Evolutionary conservation across 108 stramenopile genomes (phyloP), one percentile per base, ranked within the genome.

Genomic region (Schizochytrium sp.): DNA sequence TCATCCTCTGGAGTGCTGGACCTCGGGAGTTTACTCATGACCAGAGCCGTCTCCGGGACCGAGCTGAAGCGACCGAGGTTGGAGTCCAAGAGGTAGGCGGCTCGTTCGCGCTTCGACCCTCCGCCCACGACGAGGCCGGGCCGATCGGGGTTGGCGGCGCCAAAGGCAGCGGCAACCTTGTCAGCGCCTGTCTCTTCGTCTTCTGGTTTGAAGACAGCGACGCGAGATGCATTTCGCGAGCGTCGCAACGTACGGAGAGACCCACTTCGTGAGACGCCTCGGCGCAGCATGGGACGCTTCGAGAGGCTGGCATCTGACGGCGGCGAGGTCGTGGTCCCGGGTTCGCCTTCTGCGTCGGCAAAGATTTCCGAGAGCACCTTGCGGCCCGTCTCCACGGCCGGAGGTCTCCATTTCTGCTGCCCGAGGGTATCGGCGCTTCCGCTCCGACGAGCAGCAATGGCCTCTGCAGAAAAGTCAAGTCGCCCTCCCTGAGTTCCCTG

Each of bases 181-280:
- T 28, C n/a, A 45, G 76, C 76, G 6, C 76, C 76, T 8, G 76
- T 83, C 76, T 83, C 76, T 23, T 83, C 76, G 76, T 83, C 76
- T 83, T 83, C 76, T 1, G 76, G 76, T 23, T 83, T 83, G 51
- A 83, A 83, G 19, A 83, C 76, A 34, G 76, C 76, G 18, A 83
- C 48, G 44, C 28, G 44, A 1, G 76, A 83, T 12, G 76, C 76
- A 34, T 83, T 53, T 4, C 48, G 0, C 25, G 8, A 14, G 63
- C 63, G 63, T 0, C 63, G 41, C 63, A 69, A 5, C 8, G 63
- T 69, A 41, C 63, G 63, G 10, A 41, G 25, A 12, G 63, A 69
- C 12, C 63, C 63, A 18, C 34, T 69, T 12, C 63, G 63, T 0
- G 63, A 69, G 0, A 23, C 10, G 8, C 21, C 25, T 18, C 63